Base-by-base conservation (phyloP, 306 rosid species). In the Glycine latifolia region DNA sequence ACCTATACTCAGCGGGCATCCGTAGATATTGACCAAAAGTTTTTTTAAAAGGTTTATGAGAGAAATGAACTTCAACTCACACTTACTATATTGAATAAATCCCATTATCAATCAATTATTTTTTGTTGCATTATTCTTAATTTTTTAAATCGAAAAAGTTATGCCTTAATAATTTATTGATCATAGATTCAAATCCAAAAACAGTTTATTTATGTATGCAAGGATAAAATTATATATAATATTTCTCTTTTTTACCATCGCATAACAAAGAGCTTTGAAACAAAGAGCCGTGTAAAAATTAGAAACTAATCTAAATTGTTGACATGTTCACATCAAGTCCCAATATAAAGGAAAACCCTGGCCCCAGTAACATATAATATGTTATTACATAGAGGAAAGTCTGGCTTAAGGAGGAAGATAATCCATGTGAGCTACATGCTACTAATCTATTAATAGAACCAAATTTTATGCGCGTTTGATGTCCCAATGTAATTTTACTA, bases 341-440 rank as follows among this genome's bases (percentile, higher is more conserved):
- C 73, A 77, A 53, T 77, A 43, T 80, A 70, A 16, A 76, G 66
- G 56, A 77, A 73, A 77, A 76, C 35, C 33, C 11, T 44, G 67
- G 48, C 62, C 67, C 58, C 76, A 46, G 67, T 67, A 77, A 69
- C 37, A 56, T 68, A 74, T 44, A 74, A 75, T 41, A 83, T 15
- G 26, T 56, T 43, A 53, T 61, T 13, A 59, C 44, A 55, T 48
- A 14, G 44, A 39, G 52, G 35, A 48, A 43, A 79, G 66, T 70
- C 68, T 39, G 61, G 73, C 73, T 58, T 20, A 8, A 59, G 65
- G 78, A 63, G 44, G 73, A 77, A 86, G 56, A 46, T n/a, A 56
- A 26, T 76, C 43, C 43, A 9, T 68, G 76, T 14, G 53, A 75
- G 73, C 52, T 16, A 69, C 66, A 26, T 78, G 73, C 71, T 65